Base-by-base conservation (phyloP, 2,329 filamentous ascomycete species). In the Ascomycota sp. region DNA sequence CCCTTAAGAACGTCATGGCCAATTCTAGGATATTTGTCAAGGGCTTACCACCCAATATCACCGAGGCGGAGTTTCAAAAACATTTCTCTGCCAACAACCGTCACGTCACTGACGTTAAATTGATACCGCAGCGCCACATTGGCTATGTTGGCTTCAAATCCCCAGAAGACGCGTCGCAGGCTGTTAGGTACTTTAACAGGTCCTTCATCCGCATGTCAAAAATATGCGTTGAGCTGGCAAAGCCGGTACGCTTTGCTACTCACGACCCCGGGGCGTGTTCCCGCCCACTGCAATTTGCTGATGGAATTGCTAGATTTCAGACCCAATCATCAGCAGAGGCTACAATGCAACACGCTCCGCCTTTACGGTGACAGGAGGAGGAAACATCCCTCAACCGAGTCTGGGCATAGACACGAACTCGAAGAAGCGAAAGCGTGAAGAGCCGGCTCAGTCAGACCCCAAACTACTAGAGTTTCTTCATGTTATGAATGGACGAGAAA, bases 161-260 rank as follows among this genome's bases (percentile, higher is more conserved):
- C 30, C 60, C 77, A 10, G 71, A 86, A 36, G 76, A 81, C 48
- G 89, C 89, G 33, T 61, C 69, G 33, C 69, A 74, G 46, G 86
- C 89, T 27, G 78, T 91, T 49, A 85, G 80, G 53, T 92, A 93
- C 59, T 94, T 94, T 63, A 85, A 98, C 61, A 81, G 71, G 50
- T 76, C 85, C 38, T 98, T 83, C 55, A 82, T 98, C 44, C 81
- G 83, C 43, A 89, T 94, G 79, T 93, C 85, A 33, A 91, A 76
- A 59, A 83, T 98, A 44, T 67, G 65, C 20, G 89, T 94, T 36
- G 85, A 94, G 57, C 59, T 89, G 45, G 89, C 89, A 33, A 75
- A 69, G 50, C 76, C 89, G 35, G 78, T 91, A 49, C 46, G 62
- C 48, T 25, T 29, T 3, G n/a, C n/a, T n/a, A n/a, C n/a, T 15